Evolutionary conservation across 2,329 filamentous ascomycete species (phyloP), one percentile per base, ranked within the genome.

Genomic region (Juglanconis sp.): DNA sequence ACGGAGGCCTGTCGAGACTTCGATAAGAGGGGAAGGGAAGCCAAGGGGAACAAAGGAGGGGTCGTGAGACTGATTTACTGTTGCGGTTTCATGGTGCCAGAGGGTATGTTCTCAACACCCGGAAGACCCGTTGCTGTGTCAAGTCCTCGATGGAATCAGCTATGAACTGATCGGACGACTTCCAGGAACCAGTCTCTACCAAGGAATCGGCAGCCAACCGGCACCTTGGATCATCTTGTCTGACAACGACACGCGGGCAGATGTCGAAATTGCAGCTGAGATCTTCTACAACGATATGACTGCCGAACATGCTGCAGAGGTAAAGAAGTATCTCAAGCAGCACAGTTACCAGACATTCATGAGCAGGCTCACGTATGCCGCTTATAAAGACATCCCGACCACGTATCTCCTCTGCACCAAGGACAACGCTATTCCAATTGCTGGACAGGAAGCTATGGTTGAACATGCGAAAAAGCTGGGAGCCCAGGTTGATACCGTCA

Each of bases 211-310:
- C 7, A 7, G 15, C 24, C 13, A 58, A 17, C 42, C 42, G 8
- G 4, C 31, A 4, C 50, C 56, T 6, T 53, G 56, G 56, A 36
- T 58, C 38, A 31, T 31, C 6, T 1, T 58, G 38, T 32, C 32
- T 4, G 50, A 58, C 34, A 40, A 53, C 4, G 38, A 35, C 15
- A 38, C 40, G 6, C 56, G 8, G 36, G 56, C 5, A 24, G 24
- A 24, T 24, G 24, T 53, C 5, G 13, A 40, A 32, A 48, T 32
- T 9, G 49, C 56, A 1, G 50, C 38, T 24, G 11, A 31, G 3
- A 53, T 53, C 8, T 53, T 53, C 42, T 53, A 53, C 56, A 58
- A 58, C 24, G 56, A 58, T 4, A 48, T 58, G 31, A 42, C 49
- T 34, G 38, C 32, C 42, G 56, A 53, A 24, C 49, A 58, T 34